A percentile compares a stretch with the other conserved stretches of the same genome.
Evolutionary conservation across 768 basidiomycete genomes (phyloP).

Genomic region (Tulasnella sp.): DNA sequence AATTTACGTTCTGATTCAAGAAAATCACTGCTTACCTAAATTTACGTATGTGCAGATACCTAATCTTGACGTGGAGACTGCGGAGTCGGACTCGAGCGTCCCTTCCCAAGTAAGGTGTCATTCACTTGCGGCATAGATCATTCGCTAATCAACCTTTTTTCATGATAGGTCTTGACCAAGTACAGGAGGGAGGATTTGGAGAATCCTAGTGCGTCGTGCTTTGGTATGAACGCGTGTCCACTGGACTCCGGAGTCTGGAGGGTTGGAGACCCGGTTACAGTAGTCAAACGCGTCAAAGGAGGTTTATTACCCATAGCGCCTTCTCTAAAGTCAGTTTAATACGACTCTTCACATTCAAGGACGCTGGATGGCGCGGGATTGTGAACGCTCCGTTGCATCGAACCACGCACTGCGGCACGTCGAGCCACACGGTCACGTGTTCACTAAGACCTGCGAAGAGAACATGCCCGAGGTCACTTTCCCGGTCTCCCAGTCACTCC

Average conservation of each 20-base stretch:
- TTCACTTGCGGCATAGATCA: background rate
- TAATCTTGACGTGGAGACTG: conserved; percentile 54
- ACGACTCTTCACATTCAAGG: too few relatives aligned
- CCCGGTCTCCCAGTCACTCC: too few relatives aligned
- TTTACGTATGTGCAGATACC: conserved; percentile 41
- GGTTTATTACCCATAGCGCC: too few relatives aligned
- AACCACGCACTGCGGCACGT: too few relatives aligned
- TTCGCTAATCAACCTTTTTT: background rate
- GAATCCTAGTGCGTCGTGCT: conserved; percentile 41
- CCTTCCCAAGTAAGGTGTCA: conserved; percentile 32
- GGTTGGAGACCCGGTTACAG: conserved; percentile 50
- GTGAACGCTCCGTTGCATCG: too few relatives aligned
- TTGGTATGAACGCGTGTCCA: conserved; percentile 55
- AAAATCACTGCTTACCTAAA: conserved; percentile 5
- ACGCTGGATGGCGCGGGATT: too few relatives aligned
- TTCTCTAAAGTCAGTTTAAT: too few relatives aligned
- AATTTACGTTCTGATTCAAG: background rate
- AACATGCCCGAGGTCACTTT: too few relatives aligned
- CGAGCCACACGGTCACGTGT: too few relatives aligned
- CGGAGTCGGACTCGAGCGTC: conserved; percentile 54
- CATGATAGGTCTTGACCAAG: conserved; percentile 18
- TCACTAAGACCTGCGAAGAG: too few relatives aligned
- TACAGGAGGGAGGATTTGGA: conserved; percentile 50
- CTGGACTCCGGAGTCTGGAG: conserved; percentile 37
- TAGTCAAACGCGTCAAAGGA: conserved; percentile 20